These are phyloP conservation scores for Epichloe gansuensis DNA, from an alignment of 2,329 filamentous ascomycete genomes.

Conservation along the genomic window DNA sequence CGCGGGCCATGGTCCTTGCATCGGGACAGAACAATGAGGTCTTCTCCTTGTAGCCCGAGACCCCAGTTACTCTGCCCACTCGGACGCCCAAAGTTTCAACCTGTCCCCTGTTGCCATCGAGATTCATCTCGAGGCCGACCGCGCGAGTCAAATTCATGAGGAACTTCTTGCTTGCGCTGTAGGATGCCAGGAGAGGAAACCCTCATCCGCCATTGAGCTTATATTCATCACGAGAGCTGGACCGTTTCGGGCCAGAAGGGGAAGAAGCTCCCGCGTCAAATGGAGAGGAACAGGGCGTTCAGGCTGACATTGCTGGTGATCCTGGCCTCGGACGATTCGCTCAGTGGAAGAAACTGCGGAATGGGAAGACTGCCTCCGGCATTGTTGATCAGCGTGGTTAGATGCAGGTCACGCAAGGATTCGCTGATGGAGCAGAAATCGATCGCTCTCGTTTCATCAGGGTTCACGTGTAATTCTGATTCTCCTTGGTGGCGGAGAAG, in stretches of 20 bases:
- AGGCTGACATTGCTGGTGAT: slow-evolving; percentile 30
- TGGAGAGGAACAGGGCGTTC: slow-evolving; percentile 38
- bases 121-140: slow-evolving; percentile 29
- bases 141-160: slow-evolving; percentile 21
- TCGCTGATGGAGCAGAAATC: slow-evolving; percentile 7
- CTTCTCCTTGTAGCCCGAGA: slow-evolving; percentile 8
- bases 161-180: slow-evolving; percentile 34
- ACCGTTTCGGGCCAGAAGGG: slow-evolving; percentile 25
- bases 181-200: slow-evolving; percentile 33
- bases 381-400: slow-evolving; percentile 47
- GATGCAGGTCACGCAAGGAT: slow-evolving; percentile 19
- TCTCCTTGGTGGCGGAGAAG: background rate
- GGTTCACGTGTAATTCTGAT: slow-evolving; percentile 12
- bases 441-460: background rate
- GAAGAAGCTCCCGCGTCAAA: slow-evolving; percentile 31
- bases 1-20: slow-evolving; percentile 9
- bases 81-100: background rate
- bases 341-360: slow-evolving; percentile 23
- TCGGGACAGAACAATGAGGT: slow-evolving; percentile 10
- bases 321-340: slow-evolving; percentile 21
- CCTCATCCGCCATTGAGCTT: slow-evolving; percentile 31
- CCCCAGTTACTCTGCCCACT: slow-evolving; percentile 9
- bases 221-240: slow-evolving; percentile 39
- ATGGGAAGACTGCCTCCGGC: slow-evolving; percentile 18
- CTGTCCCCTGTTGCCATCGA: slow-evolving; percentile 4